These are phyloP conservation scores for Zea mays DNA, from an alignment of 176 grass and related monocot genomes.

Conservation along the genomic window Zm-B73-REFERENCE-NAM-5.0 NC_050101.1:177542501-177543000, in stretches of 20 bases:
- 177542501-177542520: background rate
- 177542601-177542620: too few species aligned
- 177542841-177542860: background rate
- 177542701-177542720: slow-evolving; percentile 32
- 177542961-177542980: background rate
- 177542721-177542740: slow-evolving; percentile 42
- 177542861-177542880: background rate
- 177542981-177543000: too few species aligned
- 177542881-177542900: background rate
- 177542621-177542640: background rate
- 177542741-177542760: slow-evolving; percentile 66
- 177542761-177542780: slow-evolving; percentile 9
- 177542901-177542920: background rate
- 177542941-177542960: background rate
- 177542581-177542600: background rate
- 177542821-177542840: slow-evolving; percentile 26
- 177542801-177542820: background rate
- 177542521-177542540: background rate
- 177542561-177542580: background rate
- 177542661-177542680: background rate
- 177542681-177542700: slow-evolving; percentile 30
- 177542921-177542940: background rate
- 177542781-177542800: slow-evolving; percentile 20
- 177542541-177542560: background rate
- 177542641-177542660: background rate